Base-by-base conservation (phyloP, 345 rosid genomes). In the Populus pruinosa region DNA sequence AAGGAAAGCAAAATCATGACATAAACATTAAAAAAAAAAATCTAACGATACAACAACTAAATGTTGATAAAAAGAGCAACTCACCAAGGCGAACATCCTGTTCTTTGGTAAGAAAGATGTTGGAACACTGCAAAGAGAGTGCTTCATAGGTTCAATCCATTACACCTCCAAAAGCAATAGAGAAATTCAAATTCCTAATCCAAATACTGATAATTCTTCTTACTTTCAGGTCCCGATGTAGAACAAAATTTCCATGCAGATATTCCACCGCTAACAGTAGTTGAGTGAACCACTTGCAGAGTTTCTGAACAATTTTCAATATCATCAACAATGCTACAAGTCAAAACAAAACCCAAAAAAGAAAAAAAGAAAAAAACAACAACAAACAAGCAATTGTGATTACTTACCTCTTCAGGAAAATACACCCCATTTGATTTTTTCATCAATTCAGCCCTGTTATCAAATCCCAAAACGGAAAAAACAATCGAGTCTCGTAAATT, bases 241-340 rank as follows among this genome's bases (percentile, higher is more conserved):
- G 90, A 80, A 96, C 99, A 78, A 72, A 93, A 73, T 96, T 96
- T n/a, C 96, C 88, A 90, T 96, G 99, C 43, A 93, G 88, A 85
- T 96, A 96, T 77, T 96, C 99, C 67, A 96, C 96, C 25, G 99
- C 99, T 77, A 93, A 86, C 63, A 92, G 83, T 36, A 96, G 84
- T 82, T 96, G 99, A 1, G 94, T 82, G 82, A 96, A 96, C 99
- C 99, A 96, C 89, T 91, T 96, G 93, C 96, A 96, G 23, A 96
- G 92, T 88, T 92, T 96, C 99, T 96, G 87, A 65, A 70, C 25
- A 72, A 75, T 43, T 18, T 35, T 11, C 68, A 47, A 21, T 49
- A 82, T 27, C 31, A 65, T n/a, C 67, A 50, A 72, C 62, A 35
- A 2, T 25, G 44, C 27, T 43, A 12, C 18, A 73, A 75, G 79